Evolutionary conservation across 2,329 filamentous ascomycete species (phyloP), one percentile per base, ranked within the genome.

Genomic region (Fusarium praegraminearum): DNA sequence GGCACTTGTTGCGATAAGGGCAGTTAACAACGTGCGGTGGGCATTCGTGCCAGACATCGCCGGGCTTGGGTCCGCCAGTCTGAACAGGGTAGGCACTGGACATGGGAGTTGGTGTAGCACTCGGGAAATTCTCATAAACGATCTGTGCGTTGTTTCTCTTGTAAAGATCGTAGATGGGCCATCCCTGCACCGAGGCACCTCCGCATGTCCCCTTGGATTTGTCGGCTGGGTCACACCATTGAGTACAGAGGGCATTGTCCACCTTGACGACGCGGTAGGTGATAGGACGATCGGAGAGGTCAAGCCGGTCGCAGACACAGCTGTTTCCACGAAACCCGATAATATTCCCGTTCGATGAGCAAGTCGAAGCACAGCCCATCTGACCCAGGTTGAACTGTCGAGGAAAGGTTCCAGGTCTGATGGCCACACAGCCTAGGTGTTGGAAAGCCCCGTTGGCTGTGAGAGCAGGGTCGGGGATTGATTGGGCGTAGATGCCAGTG

Each of bases 291-390:
- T 61, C 15, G 10, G 68, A 69, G 3, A 71, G 51, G 7, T 71
- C 68, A 15, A 71, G 68, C 18, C 68, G 68, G 30, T 71, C 68
- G n/a, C 68, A 71, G 45, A 68, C 43, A 32, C 68, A 71, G 32
- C 53, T 65, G 11, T 55, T 66, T 6, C 61, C 60, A 24, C 40
- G 67, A 24, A 71, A 69, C 3, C 60, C 68, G 15, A 71, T 62
- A 10, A 71, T 63, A 28, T 71, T 57, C n/a, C 68, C 68, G 16
- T 71, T 71, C n/a, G 53, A 56, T 4, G 68, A 71, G 35, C 68
- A 71, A n/a, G 65, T 57, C 3, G 67, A 51, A 26, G 53, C 56
- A 28, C 63, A 70, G 5, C 41, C 53, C 36, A 46, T 22, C 22
- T 57, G 54, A 1, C 67, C 67, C 15, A 56, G 30, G 24, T 65